Evolutionary conservation across 2,329 filamentous ascomycete species (phyloP).

Genomic region (Cercospora zeina): DNA sequence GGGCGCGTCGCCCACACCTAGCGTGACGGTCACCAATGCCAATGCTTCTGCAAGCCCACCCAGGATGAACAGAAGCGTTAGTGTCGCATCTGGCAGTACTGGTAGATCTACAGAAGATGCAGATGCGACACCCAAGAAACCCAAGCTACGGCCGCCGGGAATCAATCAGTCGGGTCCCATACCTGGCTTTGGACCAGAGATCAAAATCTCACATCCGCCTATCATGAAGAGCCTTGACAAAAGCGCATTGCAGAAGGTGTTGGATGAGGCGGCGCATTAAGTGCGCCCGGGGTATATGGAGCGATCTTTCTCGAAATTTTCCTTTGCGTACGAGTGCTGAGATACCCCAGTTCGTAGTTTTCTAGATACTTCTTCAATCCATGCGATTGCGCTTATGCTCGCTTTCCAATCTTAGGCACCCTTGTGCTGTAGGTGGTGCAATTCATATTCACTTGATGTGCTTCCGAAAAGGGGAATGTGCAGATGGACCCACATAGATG

Average conservation of each 20-base stretch:
- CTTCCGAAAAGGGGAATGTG: background rate
- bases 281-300: background rate
- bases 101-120: slow-evolving; percentile 30
- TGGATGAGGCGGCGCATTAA: slow-evolving; percentile 21
- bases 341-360: slow-evolving; percentile 16
- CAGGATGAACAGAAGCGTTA: slow-evolving; percentile 21
- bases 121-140: slow-evolving; percentile 41
- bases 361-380: slow-evolving; percentile 2
- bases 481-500: background rate
- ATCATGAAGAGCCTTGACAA: slow-evolving; percentile 60
- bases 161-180: slow-evolving; percentile 78
- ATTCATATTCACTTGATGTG: background rate
- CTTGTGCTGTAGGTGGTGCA: background rate
- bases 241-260: slow-evolving; percentile 54
- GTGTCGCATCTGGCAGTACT: slow-evolving; percentile 27
- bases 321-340: background rate
- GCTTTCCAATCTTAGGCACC: background rate
- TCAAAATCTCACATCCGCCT: slow-evolving; percentile 56
- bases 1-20: slow-evolving; percentile 55
- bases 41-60: slow-evolving; percentile 15
- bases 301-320: slow-evolving; percentile 12
- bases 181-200: slow-evolving; percentile 65
- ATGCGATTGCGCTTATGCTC: slow-evolving; percentile 1
- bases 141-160: slow-evolving; percentile 60
- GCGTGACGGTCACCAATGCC: slow-evolving; percentile 19